Base-by-base conservation (phyloP, 495 filamentous ascomycete genomes). In the Penicillium lividum region DNA sequence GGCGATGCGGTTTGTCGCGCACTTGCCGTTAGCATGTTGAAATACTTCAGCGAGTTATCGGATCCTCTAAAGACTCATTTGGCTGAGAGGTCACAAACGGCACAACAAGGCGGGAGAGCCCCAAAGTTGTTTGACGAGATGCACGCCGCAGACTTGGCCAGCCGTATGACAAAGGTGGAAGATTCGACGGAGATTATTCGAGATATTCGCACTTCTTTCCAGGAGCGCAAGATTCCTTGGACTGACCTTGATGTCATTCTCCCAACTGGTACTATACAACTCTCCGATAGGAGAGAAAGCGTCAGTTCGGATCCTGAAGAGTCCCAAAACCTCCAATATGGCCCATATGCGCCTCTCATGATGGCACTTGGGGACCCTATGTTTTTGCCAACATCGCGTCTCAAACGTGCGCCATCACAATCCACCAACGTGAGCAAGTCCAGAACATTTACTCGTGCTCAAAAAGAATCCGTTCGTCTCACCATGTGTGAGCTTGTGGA, bases 401-500 rank as follows among this genome's bases (percentile, higher is more conserved):
- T 98, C 15, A 89, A 89, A 61, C 85, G 93, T 53, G 91, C 92
- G 13, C 91, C 93, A 22, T 97, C 93, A 22, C 89, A 87, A 67
- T 86, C 92, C 15, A 93, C 87, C 45, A 85, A 89, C 34, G 73
- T 92, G 30, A 91, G 87, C 68, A 80, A 85, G 57, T 88, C 81
- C 52, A 87, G 84, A 59, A 79, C 86, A 0, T 90, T 97, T 61
- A 82, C 87, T 7, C 87, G 87, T 65, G 85, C 86, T 45, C 91
- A 97, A 65, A 93, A 95, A 66, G 83, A 92, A 53, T 86, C 87
- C 42, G 71, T 98, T 55, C 86, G 92, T 51, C 85, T 90, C 59
- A 92, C 96, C 66, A 88, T 99, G 85, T 89, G 86, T 61, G 94
- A 99, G 69, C 68, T 98, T 56, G 82, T 96, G 28, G 91, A 96